Conservation (phyloP, 495 filamentous ascomycete species). For the Neurospora sp. region DNA sequence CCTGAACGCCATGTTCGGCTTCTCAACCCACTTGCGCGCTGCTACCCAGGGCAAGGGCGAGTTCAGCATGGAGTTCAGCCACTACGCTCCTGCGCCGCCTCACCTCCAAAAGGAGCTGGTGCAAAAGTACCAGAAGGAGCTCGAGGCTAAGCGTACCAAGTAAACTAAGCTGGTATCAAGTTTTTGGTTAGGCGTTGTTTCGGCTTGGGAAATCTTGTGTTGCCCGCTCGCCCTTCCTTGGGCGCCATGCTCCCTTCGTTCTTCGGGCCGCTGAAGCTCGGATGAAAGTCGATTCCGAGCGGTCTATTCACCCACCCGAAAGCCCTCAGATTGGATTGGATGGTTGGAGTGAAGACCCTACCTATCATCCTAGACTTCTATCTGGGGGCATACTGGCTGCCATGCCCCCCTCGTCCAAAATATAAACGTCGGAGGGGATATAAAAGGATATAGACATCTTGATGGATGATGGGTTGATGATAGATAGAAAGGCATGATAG, state of each 20-base stretch:
- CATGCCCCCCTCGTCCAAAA: not conserved
- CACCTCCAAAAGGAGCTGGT: conserved; percentile 93
- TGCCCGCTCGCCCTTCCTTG: not conserved
- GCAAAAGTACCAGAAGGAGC: conserved; percentile 76
- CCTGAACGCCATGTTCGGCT: conserved; percentile 96
- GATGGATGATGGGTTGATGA: not conserved
- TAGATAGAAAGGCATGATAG: not conserved
- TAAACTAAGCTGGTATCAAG: conserved; percentile 10
- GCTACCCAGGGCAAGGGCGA: conserved; percentile 98
- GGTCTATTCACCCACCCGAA: not conserved
- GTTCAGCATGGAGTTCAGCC: conserved; percentile 97
- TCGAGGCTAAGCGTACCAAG: conserved; percentile 54
- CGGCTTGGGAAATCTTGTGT: not conserved
- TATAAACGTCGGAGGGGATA: not conserved
- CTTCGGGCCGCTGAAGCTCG: not conserved
- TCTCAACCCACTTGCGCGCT: conserved; percentile 78
- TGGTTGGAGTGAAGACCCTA: not conserved
- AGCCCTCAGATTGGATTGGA: no score
- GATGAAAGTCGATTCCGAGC: not conserved
- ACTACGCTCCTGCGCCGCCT: conserved; percentile 77
- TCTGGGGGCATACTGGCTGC: not conserved
- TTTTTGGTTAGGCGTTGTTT: not conserved
- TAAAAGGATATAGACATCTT: not conserved
- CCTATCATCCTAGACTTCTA: not conserved
- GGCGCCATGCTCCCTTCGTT: not conserved